Conservation (phyloP, 352 stramenopile genomes). For the Phytophthora kernoviae region DNA sequence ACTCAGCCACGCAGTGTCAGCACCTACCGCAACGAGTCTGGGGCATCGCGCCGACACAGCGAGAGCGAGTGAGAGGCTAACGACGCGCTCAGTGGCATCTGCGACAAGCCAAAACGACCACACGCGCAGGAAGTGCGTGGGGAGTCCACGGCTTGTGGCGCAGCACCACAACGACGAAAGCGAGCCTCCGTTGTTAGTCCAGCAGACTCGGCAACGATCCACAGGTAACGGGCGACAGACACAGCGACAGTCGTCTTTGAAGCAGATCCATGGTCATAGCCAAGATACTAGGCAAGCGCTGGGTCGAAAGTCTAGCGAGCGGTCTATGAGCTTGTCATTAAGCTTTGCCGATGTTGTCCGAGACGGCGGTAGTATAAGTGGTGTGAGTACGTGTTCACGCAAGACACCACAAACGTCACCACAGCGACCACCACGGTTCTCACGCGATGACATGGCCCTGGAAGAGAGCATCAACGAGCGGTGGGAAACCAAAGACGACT, state of each 20-base stretch:
- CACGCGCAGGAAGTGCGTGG: constrained; percentile 28
- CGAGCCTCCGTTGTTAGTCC: constrained; percentile 10
- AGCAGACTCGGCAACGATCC: constrained; percentile 17
- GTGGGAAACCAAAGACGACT: constrained; percentile 76
- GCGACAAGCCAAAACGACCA: constrained; percentile 56
- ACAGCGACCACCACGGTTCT: constrained; percentile 47
- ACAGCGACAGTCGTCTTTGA: constrained; percentile 28
- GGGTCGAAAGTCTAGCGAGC: constrained; percentile 66
- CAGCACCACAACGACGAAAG: constrained; percentile 23
- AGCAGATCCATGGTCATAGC: constrained; percentile 21
- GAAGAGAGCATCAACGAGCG: constrained; percentile 72
- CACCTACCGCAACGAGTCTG: constrained; percentile 31
- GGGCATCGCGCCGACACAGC: constrained; percentile 57
- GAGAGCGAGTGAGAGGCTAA: constrained; percentile 72
- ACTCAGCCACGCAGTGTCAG: constrained; percentile 21
- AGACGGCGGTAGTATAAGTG: constrained; percentile 41
- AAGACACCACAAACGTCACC: constrained; percentile 52
- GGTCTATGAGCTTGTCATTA: constrained; percentile 87
- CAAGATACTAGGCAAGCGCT: constrained; percentile 30
- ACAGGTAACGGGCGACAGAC: constrained; percentile 13
- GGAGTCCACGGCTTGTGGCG: constrained; percentile 52
- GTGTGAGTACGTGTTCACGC: constrained; percentile 13
- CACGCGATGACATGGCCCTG: constrained; percentile 58
- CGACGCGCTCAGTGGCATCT: constrained; percentile 57
- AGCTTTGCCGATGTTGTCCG: constrained; percentile 88